A percentile compares a stretch with the other conserved stretches of the same genome.
Evolutionary conservation across 78 protist species (phyloP).

Genomic region (Pigoraptor vietnamica): DNA sequence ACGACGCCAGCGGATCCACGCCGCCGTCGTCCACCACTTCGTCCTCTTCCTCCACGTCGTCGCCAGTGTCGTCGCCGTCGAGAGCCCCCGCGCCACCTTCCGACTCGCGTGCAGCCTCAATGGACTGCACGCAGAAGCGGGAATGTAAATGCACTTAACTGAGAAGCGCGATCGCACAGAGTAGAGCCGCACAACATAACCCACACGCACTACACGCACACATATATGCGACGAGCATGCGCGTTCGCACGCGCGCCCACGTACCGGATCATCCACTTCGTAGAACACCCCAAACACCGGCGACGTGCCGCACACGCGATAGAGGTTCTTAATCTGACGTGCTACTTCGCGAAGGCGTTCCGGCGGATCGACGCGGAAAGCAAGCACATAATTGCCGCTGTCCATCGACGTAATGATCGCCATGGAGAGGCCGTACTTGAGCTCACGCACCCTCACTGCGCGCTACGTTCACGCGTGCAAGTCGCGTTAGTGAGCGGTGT

Average conservation of each 20-base stretch:
- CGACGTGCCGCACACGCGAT: background rate
- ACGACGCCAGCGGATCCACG: background rate
- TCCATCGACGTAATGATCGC: background rate
- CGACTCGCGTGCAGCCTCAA: too few species aligned
- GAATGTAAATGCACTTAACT: too few species aligned
- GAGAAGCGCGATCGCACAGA: too few species aligned
- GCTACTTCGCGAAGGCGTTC: background rate
- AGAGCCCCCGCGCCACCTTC: too few species aligned
- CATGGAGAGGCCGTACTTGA: background rate
- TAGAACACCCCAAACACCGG: background rate
- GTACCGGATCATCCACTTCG: background rate
- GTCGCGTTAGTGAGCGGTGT: too few species aligned
- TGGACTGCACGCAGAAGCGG: too few species aligned
- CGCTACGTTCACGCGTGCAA: too few species aligned
- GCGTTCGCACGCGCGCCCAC: too few species aligned
- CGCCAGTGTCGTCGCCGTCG: too few species aligned
- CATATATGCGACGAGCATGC: background rate
- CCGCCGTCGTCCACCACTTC: background rate
- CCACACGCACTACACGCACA: background rate
- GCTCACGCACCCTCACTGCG: background rate
- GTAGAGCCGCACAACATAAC: background rate
- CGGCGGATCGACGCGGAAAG: background rate
- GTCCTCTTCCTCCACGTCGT: background rate
- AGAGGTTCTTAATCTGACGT: background rate
- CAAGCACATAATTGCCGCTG: background rate